These are phyloP conservation scores for Fraxinus velutina DNA, from an alignment of 305 asterid species.

Conservation along the genomic window DNA sequence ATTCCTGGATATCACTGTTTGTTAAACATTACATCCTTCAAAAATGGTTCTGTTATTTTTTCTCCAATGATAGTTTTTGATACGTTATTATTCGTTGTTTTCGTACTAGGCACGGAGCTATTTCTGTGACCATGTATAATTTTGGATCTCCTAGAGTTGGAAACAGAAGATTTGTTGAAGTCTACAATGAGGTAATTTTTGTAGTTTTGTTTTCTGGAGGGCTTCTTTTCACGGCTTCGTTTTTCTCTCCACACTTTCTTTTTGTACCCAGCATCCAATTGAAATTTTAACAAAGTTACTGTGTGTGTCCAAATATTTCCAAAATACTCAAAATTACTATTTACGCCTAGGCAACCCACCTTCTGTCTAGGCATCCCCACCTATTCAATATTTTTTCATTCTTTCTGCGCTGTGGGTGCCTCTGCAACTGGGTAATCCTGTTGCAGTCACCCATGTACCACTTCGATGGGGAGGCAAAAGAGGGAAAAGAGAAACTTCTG, in stretches of 20 bases:
- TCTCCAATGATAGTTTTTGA: neutral
- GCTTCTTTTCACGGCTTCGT: neutral
- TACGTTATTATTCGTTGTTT: neutral
- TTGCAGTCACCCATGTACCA: neutral
- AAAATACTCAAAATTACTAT: neutral
- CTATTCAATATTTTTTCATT: neutral
- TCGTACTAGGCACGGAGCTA: slow-evolving; percentile 65
- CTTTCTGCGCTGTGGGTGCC: neutral
- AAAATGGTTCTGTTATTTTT: slow-evolving; percentile 5
- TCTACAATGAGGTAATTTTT: slow-evolving; percentile 69
- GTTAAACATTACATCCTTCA: neutral
- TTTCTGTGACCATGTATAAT: slow-evolving; percentile 82
- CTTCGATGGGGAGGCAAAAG: neutral
- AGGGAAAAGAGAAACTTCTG: neutral
- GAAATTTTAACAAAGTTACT: neutral
- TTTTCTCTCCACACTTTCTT: neutral
- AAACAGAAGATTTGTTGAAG: slow-evolving; percentile 81
- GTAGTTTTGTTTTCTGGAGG: neutral
- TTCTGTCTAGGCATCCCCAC: neutral
- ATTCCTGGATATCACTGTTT: neutral
- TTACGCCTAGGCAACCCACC: neutral
- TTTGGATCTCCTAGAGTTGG: slow-evolving; percentile 99
- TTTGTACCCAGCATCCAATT: neutral
- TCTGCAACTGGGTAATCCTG: neutral
- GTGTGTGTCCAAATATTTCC: neutral